phyloP scores from a whole-genome alignment of 345 rosid species.

The Dipteronia sinensis region DNA sequence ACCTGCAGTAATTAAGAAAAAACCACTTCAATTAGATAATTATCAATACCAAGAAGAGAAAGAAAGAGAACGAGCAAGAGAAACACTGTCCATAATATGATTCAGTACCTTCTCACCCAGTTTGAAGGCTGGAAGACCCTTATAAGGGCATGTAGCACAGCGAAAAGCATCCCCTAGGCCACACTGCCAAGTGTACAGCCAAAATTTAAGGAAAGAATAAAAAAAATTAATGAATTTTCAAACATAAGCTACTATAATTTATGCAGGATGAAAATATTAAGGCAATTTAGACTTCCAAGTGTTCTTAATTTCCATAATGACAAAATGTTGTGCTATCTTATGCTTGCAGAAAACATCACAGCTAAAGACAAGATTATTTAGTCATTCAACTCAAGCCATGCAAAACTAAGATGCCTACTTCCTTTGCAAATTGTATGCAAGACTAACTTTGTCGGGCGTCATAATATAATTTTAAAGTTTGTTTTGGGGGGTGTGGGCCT shows the following conservation, averaged over 20 bases:
- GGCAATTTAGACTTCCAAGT: background rate
- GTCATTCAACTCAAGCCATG: no score
- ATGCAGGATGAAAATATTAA: background rate
- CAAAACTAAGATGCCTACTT: no score
- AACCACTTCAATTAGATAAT: background rate
- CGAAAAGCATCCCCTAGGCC: slow-evolving; percentile 98
- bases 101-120: slow-evolving; percentile 84
- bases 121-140: slow-evolving; percentile 88
- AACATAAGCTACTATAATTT: background rate
- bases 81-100: slow-evolving; percentile 18
- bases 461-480: no score
- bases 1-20: slow-evolving; percentile 46
- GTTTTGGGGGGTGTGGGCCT: no score
- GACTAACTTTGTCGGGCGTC: no score
- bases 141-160: slow-evolving; percentile 91
- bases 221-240: background rate
- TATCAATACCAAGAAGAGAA: background rate
- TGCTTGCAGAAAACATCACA: background rate
- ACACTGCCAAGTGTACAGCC: slow-evolving; percentile 48
- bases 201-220: background rate
- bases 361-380: no score
- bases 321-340: background rate
- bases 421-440: no score
- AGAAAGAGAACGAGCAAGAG: background rate
- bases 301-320: background rate